phyloP scores from a whole-genome alignment of 768 basidiomycete species.

The Leccinum subtestaceum region DNA sequence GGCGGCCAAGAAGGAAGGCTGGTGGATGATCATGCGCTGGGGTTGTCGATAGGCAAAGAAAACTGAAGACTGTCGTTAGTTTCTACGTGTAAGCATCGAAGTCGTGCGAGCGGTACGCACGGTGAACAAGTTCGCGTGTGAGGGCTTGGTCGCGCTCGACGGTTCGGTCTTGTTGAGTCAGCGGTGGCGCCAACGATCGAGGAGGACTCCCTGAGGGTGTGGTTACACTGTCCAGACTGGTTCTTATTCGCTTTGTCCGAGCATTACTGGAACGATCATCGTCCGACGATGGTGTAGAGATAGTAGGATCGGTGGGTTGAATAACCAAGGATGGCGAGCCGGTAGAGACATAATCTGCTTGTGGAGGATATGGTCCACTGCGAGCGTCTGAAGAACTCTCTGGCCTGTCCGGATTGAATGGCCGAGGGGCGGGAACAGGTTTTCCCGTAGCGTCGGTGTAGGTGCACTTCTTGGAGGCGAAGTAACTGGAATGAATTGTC shows the following conservation, averaged over 20 bases:
- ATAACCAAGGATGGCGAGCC: slow-evolving; percentile 16
- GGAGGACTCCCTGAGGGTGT: slow-evolving; percentile 30
- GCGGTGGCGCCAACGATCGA: slow-evolving; percentile 36
- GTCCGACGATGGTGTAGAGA: slow-evolving; percentile 27
- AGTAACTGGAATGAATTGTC: slow-evolving; percentile 50
- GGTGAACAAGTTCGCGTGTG: slow-evolving; percentile 71
- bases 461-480: slow-evolving; percentile 76
- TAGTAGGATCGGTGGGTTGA: slow-evolving; percentile 12
- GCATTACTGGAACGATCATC: slow-evolving; percentile 41
- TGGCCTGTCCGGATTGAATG: slow-evolving; percentile 42
- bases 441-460: slow-evolving; percentile 80
- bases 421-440: slow-evolving; percentile 70
- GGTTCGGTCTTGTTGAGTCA: slow-evolving; percentile 39
- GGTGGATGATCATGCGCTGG: slow-evolving; percentile 72
- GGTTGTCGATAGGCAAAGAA: slow-evolving; percentile 85
- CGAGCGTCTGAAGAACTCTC: slow-evolving; percentile 28
- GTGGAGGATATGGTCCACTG: slow-evolving; percentile 15
- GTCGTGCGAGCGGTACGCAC: slow-evolving; percentile 39
- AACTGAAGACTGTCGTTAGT: slow-evolving; percentile 40
- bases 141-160: slow-evolving; percentile 56
- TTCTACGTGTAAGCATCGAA: neutral
- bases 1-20: slow-evolving; percentile 67
- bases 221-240: slow-evolving; percentile 37
- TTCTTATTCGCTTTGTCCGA: slow-evolving; percentile 54
- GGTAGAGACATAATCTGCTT: slow-evolving; percentile 12